Evolutionary conservation across 768 basidiomycete species (phyloP), one percentile per base, ranked within the genome.

Genomic region (Lyophyllum atratum): DNA sequence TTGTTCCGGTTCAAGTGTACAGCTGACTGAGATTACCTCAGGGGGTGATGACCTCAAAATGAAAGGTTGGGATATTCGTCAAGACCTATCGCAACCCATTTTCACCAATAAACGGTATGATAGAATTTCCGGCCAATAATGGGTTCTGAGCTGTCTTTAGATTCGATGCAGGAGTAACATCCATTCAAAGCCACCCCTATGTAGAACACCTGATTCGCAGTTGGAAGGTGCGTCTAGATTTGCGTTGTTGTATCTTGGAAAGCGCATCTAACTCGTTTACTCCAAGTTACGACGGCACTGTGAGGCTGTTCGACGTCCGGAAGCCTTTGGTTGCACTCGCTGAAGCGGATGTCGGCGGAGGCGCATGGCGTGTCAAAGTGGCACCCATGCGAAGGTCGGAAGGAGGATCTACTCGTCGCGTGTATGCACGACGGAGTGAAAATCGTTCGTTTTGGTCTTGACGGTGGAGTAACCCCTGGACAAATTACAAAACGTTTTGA

Each of bases 351-450:
- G 86, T 93, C 2, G 93, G 93, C 11, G 97, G 97, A 12, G 97
- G 97, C 2, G 91, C 86, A 11, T 99, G 97, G 97, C 83, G 97
- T 17, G 86, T 93, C 56, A 95, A n/a, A 96, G 70, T 99, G 95
- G 93, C 94, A 98, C 72, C 94, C 95, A 7, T 82, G 81, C 4
- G 60, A 78, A 2, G 62, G 66, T n/a, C 81, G 94, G 44, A 82
- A 80, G 59, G 65, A 81, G 34, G 91, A 95, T 65, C 78, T 98
- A 1, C 81, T 98, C 19, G 85, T 94, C n/a, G 97, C 95, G 0
- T 94, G 92, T 67, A 99, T 98, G 97, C 95, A 96, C 67, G 94
- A 94, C 60, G 95, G 96, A 10, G 95, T 93, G 81, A 97, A 97
- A 68, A 78, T 96, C 6, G 70, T 94, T 45, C 76, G 71, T 1